A percentile compares a stretch with the other conserved stretches of the same genome.
Evolutionary conservation across 2,329 filamentous ascomycete genomes (phyloP).

Genomic region (Bretziella fagacearum): DNA sequence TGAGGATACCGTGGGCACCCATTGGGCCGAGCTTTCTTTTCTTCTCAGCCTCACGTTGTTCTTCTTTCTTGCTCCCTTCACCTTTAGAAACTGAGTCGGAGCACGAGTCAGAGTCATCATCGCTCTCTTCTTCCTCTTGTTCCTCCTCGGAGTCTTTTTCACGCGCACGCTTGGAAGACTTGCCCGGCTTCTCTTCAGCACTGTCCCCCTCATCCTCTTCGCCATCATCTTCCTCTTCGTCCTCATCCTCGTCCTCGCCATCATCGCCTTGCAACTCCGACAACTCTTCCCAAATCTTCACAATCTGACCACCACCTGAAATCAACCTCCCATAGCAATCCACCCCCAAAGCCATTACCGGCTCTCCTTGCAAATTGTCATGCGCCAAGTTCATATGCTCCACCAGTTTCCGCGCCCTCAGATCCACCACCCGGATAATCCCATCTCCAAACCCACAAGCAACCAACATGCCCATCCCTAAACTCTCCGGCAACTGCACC

Average conservation of each 20-base stretch:
- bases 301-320: conserved; percentile 64
- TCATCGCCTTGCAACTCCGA: conserved; percentile 31
- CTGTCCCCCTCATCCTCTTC: conserved; percentile 17
- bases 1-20: conserved; percentile 35
- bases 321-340: conserved; percentile 78
- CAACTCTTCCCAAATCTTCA: conserved; percentile 88
- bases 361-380: conserved; percentile 60
- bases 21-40: conserved; percentile 30
- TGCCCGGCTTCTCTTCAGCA: conserved; percentile 12
- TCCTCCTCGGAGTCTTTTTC: conserved; percentile 29
- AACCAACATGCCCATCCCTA: conserved; percentile 51
- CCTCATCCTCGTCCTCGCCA: conserved; percentile 31
- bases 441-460: conserved; percentile 73
- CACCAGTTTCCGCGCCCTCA: conserved; percentile 38
- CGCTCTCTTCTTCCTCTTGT: conserved; percentile 28
- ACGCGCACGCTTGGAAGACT: conserved; percentile 5
- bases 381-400: conserved; percentile 45
- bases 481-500: conserved; percentile 5
- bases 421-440: conserved; percentile 55
- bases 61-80: conserved; percentile 3
- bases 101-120: conserved; percentile 20
- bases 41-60: conserved; percentile 21
- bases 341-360: conserved; percentile 61
- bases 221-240: conserved; percentile 26
- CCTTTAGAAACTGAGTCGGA: conserved; percentile 1